These are phyloP conservation scores for Sporothrix schenckii DNA, from an alignment of 2,329 filamentous ascomycete genomes.

Conservation along the genomic window DNA sequence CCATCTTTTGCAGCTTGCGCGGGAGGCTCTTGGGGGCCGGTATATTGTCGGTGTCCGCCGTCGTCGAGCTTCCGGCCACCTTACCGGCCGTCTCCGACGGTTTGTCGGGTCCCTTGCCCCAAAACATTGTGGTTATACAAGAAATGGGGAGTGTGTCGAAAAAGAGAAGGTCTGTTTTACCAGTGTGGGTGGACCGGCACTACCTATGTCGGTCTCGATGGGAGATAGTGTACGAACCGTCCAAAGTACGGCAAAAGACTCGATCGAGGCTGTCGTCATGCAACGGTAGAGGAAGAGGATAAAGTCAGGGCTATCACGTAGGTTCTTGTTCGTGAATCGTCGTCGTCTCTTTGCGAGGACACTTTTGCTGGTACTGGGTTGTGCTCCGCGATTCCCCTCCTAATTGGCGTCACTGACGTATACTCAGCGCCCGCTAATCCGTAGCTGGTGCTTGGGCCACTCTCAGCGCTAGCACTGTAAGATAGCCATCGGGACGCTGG, in stretches of 20 bases:
- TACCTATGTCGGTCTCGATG: background rate
- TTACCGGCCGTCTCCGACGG: constrained; percentile 35
- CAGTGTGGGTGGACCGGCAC: background rate
- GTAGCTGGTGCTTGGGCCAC: background rate
- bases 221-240: background rate
- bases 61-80: constrained; percentile 37
- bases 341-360: constrained; percentile 26
- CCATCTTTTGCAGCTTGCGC: constrained; percentile 57
- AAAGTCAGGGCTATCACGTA: background rate
- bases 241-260: background rate
- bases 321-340: constrained; percentile 6
- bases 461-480: constrained; percentile 10
- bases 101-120: constrained; percentile 44
- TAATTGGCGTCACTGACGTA: constrained; percentile 25
- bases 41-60: constrained; percentile 49
- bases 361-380: background rate
- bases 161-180: background rate
- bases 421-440: constrained; percentile 8
- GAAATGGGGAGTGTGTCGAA: background rate
- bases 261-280: background rate
- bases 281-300: background rate
- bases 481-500: background rate
- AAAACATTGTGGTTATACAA: constrained; percentile 46
- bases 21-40: constrained; percentile 57
- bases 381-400: background rate